These are phyloP conservation scores for Tuber umbilicatum DNA, from an alignment of 495 filamentous ascomycete genomes.

Conservation along the genomic window DNA sequence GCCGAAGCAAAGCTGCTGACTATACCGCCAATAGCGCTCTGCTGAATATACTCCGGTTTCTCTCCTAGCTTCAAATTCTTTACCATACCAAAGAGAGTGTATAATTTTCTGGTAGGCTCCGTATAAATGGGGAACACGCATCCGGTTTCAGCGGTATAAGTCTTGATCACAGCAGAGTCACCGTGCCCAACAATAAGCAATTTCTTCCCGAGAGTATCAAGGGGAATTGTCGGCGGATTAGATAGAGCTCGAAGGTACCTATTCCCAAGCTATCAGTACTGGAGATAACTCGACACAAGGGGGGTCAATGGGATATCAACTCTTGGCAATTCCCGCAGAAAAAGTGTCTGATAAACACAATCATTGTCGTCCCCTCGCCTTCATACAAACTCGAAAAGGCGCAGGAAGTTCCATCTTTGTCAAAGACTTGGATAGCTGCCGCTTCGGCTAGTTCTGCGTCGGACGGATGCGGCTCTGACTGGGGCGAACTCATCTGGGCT, in stretches of 20 bases:
- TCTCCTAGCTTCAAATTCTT: conserved; percentile 56
- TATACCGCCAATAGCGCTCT: conserved; percentile 47
- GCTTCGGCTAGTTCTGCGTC: conserved; percentile 14
- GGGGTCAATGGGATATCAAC: conserved; percentile 8
- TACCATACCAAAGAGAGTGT: conserved; percentile 65
- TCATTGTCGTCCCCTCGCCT: conserved; percentile 40
- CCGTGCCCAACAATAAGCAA: conserved; percentile 68
- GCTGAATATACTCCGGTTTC: conserved; percentile 61
- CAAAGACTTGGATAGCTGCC: conserved; percentile 4
- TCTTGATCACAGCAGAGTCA: conserved; percentile 61
- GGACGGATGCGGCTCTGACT: conserved; percentile 15
- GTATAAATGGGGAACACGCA: conserved; percentile 78
- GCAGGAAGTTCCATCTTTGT: conserved; percentile 51
- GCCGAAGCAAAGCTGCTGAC: conserved; percentile 53
- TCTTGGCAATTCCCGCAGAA: conserved; percentile 69
- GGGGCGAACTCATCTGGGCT: background rate
- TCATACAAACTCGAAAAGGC: conserved; percentile 65
- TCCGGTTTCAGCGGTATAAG: conserved; percentile 56
- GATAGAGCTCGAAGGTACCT: conserved; percentile 63
- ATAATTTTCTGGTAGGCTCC: conserved; percentile 64
- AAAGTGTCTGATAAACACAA: conserved; percentile 84
- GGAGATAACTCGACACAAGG: background rate
- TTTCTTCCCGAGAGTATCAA: conserved; percentile 36
- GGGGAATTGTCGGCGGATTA: conserved; percentile 52
- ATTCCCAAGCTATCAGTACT: conserved; percentile 39